A percentile compares a stretch with the other conserved stretches of the same genome.
Conservation (phyloP, 345 rosid genomes). For the Conringia planisiliqua region DNA sequence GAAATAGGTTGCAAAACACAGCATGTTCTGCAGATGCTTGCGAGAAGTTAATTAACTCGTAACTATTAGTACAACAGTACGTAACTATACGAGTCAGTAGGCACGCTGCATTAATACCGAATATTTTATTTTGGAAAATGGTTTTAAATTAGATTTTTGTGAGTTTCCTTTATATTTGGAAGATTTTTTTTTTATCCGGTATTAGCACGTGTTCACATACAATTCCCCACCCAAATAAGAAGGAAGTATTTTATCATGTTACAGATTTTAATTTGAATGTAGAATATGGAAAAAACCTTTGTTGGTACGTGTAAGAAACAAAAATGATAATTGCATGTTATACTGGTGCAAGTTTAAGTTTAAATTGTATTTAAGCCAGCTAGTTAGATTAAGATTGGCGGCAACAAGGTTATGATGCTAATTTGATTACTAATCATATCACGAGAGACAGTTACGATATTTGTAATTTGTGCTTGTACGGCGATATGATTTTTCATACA, state of each 20-base stretch:
- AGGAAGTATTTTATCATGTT: neutral
- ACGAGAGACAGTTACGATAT: neutral
- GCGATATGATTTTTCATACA: conserved; percentile 6
- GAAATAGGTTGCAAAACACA: neutral
- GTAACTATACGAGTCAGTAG: no score
- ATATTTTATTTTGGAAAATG: no score
- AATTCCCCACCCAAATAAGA: no score
- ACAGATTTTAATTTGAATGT: neutral
- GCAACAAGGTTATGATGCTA: conserved; percentile 12
- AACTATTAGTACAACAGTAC: no score
- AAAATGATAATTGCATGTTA: neutral
- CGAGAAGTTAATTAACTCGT: neutral
- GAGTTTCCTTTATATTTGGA: no score
- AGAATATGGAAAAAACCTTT: neutral
- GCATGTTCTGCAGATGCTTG: neutral
- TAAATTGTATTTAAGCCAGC: neutral
- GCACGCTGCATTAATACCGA: no score
- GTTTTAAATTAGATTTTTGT: no score
- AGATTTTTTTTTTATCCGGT: no score
- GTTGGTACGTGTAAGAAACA: neutral
- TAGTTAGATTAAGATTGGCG: neutral
- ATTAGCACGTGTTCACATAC: no score
- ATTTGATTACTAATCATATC: neutral
- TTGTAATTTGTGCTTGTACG: conserved; percentile 8
- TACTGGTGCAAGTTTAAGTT: neutral